Evolutionary conservation across 2,329 filamentous ascomycete species (phyloP), one percentile per base, ranked within the genome.

Genomic region (Penicillium sclerotigenum): DNA sequence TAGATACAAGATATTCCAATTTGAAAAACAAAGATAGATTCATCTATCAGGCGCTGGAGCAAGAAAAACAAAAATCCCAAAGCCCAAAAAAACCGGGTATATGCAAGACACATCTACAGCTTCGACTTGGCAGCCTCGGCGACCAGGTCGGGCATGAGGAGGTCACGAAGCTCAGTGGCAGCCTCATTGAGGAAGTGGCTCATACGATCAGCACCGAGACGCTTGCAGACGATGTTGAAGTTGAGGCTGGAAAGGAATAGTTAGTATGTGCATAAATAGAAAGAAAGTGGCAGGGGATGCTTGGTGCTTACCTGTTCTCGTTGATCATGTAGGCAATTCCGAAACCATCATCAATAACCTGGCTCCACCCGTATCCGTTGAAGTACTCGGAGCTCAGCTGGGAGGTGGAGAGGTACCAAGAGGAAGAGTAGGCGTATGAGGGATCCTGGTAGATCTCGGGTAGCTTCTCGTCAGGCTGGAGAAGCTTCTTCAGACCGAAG

Each of bases 301-400:
- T 42, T 33, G 40, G 20, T 13, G 38, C 80, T 75, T 72, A 90
- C 88, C 86, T 92, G 76, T 97, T 96, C 82, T 97, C 93, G 73
- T 99, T 99, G 75, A 99, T 97, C 94, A 99, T 99, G 75, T 99
- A 99, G 37, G 94, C 94, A 71, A 99, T 96, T 63, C 94, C 94
- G 77, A 94, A 99, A 29, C 94, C 94, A 58, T 88, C 90, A 70
- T 97, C 92, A 53, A 97, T 89, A 50, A 99, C 94, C 80, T 99
- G 93, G 71, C 89, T 94, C 94, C 94, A 99, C 43, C 94, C 94
- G 76, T 99, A 99, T 24, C 95, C 94, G 73, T 99, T 99, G 78
- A 97, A 99, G 81, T 90, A 97, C 80, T 99, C 95, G 33, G 88
- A 92, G 77, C 89, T 94, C 73, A 99, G 80, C 79, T 99, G 95